phyloP scores from a whole-genome alignment of 1,284 basidiomycete species.

The Trichosporon ovoides region DNA sequence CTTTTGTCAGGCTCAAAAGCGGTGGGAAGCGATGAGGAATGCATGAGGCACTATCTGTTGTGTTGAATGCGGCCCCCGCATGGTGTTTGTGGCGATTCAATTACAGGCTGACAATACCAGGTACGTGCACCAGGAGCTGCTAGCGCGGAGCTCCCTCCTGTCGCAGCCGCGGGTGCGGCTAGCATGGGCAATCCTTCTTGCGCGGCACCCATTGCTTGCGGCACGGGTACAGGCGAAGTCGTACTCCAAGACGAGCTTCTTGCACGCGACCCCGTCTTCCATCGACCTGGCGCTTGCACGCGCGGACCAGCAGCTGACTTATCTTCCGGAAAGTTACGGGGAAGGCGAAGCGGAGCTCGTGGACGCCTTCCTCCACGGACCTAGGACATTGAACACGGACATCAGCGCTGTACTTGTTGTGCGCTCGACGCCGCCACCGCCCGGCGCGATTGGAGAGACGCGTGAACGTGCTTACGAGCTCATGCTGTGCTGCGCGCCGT shows the following conservation, averaged over 20 bases:
- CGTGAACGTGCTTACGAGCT: background rate
- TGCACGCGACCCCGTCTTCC: background rate
- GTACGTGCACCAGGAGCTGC: background rate
- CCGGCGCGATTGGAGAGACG: too few species aligned
- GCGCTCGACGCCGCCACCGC: background rate
- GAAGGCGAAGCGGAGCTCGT: background rate
- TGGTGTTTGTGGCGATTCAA: background rate
- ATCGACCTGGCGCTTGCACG: background rate
- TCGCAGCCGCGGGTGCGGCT: background rate
- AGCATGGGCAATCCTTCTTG: background rate
- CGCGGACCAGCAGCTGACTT: background rate
- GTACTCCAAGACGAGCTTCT: background rate
- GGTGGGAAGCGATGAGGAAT: too few species aligned
- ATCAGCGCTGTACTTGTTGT: background rate
- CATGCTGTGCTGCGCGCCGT: background rate
- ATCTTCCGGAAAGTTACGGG: background rate
- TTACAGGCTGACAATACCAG: background rate
- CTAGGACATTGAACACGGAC: background rate
- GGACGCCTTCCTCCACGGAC: background rate
- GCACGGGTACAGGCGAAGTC: background rate
- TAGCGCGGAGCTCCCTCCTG: background rate
- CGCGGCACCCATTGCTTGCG: background rate
- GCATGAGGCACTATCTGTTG: too few species aligned
- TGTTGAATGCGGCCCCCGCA: too few species aligned
- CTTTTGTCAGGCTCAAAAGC: too few species aligned